phyloP scores from a whole-genome alignment of 495 filamentous ascomycete species.

The Aspergillus mulundensis region DNA sequence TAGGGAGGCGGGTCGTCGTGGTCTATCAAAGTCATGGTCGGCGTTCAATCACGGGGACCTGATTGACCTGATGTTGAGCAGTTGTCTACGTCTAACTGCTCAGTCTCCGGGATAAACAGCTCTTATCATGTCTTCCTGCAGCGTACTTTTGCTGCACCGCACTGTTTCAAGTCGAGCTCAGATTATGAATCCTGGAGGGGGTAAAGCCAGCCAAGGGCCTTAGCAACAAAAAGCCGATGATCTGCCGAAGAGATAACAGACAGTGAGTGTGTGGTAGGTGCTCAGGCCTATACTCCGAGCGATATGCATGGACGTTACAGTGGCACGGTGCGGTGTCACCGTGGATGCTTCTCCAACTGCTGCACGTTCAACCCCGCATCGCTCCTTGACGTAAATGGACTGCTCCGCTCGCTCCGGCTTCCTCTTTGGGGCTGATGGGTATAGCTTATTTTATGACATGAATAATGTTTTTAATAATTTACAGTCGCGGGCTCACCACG shows the following conservation, averaged over 20 bases:
- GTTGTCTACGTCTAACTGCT: neutral
- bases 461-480: neutral
- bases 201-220: neutral
- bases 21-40: neutral
- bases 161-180: neutral
- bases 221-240: neutral
- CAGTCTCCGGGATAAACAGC: neutral
- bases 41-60: neutral
- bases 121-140: neutral
- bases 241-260: neutral
- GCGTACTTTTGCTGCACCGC: neutral
- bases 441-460: neutral
- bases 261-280: neutral
- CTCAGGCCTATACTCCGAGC: neutral
- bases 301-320: neutral
- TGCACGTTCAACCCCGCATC: neutral
- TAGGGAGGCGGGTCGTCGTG: constrained; percentile 1
- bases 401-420: neutral
- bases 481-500: no score
- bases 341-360: neutral
- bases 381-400: neutral
- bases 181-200: neutral
- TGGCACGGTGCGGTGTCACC: neutral
- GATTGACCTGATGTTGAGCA: neutral
- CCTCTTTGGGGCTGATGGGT: neutral